A percentile compares a stretch with the other conserved stretches of the same genome.
Conservation (phyloP, 169 alveolate species). For the Cryptosporidium sp. region DNA sequence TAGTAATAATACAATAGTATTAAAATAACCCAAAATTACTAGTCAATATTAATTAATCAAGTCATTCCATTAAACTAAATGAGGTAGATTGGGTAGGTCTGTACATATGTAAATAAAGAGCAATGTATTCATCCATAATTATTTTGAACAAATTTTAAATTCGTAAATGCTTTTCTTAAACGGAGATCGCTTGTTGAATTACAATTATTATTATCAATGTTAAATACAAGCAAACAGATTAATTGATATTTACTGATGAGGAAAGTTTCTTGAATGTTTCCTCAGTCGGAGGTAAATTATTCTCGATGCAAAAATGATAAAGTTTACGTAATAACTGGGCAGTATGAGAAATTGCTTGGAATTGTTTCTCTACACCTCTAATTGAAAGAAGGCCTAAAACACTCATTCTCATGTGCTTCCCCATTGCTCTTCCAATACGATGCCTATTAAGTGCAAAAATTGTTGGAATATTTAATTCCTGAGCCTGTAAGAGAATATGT, state of each 20-base stretch:
- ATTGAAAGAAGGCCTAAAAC: conserved; percentile 74
- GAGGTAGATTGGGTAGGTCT: not conserved
- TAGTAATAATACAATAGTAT: not conserved
- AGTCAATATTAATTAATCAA: not conserved
- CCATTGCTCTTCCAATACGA: conserved; percentile 75
- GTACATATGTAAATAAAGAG: not conserved
- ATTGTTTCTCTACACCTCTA: conserved; percentile 68
- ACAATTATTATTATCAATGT: not conserved
- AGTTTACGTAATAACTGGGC: conserved; percentile 46
- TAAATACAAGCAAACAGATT: not conserved
- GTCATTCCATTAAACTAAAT: not conserved
- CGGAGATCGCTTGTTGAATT: conserved; percentile 3
- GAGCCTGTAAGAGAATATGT: conserved; percentile 72
- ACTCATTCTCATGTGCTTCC: conserved; percentile 76
- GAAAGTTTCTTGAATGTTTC: conserved; percentile 74
- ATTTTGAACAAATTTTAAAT: not conserved
- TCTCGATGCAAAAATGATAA: conserved; percentile 46
- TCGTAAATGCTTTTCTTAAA: not conserved
- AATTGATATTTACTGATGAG: conserved; percentile 17
- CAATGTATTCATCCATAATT: not conserved
- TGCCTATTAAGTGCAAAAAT: conserved; percentile 70
- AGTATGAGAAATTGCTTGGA: conserved; percentile 70
- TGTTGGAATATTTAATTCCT: conserved; percentile 68
- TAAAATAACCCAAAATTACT: not conserved
- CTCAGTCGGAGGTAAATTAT: conserved; percentile 66